Percentiles rank a stretch among this genome's conserved stretches.
Conservation (phyloP, 1,284 basidiomycete genomes). For the Boletus sp. region DNA sequence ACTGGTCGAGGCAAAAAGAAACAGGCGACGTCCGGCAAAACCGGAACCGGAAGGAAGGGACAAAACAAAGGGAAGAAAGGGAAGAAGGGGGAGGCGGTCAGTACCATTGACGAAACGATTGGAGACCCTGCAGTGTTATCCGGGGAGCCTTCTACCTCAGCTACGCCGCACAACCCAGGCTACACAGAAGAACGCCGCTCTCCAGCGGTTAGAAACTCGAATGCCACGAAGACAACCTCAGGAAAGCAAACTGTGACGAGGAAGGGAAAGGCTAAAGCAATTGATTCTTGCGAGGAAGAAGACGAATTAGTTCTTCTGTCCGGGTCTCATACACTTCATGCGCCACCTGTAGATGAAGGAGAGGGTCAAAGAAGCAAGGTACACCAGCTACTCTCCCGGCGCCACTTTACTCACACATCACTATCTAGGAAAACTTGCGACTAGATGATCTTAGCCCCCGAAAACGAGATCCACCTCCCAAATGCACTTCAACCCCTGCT, state of each 20-base stretch:
- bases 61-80: constrained; percentile 23
- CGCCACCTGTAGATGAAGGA: neutral
- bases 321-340: neutral
- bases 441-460: constrained; percentile 1
- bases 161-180: constrained; percentile 1
- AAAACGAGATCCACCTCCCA: constrained; percentile 1
- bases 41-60: constrained; percentile 7
- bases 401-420: constrained; percentile 1
- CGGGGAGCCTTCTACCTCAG: constrained; percentile 1
- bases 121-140: constrained; percentile 1
- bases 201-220: neutral
- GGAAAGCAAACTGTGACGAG: constrained; percentile 8
- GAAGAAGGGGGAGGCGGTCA: constrained; percentile 4
- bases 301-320: constrained; percentile 9
- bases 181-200: constrained; percentile 1
- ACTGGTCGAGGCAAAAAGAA: constrained; percentile 16
- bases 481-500: constrained; percentile 6
- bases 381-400: neutral
- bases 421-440: constrained; percentile 15
- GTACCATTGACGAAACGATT: neutral
- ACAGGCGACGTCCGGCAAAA: constrained; percentile 12
- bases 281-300: constrained; percentile 25
- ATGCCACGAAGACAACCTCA: constrained; percentile 1
- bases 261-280: constrained; percentile 18
- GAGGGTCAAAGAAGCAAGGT: constrained; percentile 19